Conservation (phyloP, 129 eudicot species). For the Pittosporum tobira region DNA sequence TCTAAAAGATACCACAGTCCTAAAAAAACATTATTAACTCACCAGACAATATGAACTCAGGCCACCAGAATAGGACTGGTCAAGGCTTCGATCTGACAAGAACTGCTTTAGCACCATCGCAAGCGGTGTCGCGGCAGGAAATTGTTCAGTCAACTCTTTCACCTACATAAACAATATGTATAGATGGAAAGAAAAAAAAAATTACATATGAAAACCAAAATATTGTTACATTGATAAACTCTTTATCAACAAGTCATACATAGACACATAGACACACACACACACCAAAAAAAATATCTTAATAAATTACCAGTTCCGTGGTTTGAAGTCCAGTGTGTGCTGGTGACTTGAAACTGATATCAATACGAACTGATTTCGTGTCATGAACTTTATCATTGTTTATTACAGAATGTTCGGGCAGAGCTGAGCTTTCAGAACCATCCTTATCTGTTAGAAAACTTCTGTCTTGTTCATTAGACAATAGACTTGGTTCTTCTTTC, state of each 20-base stretch:
- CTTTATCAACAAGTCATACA: background rate
- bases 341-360: conserved; percentile 85
- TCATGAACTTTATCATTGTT: conserved; percentile 23
- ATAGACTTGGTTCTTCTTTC: conserved; percentile 22
- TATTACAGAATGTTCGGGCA: conserved; percentile 19
- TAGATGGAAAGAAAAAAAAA: too few species aligned
- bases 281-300: background rate
- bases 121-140: conserved; percentile 86
- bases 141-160: conserved; percentile 76
- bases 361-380: conserved; percentile 64
- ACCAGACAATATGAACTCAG: conserved; percentile 88
- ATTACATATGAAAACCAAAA: background rate
- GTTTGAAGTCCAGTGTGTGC: conserved; percentile 97
- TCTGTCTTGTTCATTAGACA: conserved; percentile 29
- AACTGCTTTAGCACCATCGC: conserved; percentile 83
- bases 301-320: conserved; percentile 53
- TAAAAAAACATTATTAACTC: conserved; percentile 2
- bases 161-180: conserved; percentile 27
- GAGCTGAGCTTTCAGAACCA: conserved; percentile 21
- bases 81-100: conserved; percentile 84
- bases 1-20: background rate
- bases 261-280: too few species aligned
- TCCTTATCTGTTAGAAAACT: conserved; percentile 21
- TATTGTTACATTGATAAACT: background rate
- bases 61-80: conserved; percentile 96